Evolutionary conservation across 1,284 basidiomycete genomes (phyloP).

Genomic region (Trichosporon coremiiforme): DNA sequence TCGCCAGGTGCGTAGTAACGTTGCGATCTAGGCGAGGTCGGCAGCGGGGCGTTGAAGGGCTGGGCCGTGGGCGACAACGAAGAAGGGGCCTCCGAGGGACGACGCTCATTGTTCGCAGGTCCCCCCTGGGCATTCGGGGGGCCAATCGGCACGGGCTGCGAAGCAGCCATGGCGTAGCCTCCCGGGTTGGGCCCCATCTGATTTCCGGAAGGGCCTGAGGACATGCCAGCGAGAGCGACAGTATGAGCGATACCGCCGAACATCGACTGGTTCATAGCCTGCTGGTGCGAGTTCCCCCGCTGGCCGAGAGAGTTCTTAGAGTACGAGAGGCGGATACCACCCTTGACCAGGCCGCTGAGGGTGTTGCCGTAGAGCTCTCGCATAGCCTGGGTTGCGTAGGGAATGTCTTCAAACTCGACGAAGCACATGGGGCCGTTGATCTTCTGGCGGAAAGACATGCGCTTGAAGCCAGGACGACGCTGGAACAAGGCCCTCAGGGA

Average conservation of each 20-base stretch:
- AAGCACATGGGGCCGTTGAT: conserved; percentile 97
- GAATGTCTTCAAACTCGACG: conserved; percentile 92
- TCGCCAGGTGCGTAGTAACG: conserved; percentile 35
- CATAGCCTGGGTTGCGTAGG: conserved; percentile 78
- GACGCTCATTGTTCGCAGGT: conserved; percentile 19
- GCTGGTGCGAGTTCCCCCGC: conserved; percentile 48
- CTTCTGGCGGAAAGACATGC: conserved; percentile 93
- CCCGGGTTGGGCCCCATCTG: conserved; percentile 25
- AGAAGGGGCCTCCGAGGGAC: conserved; percentile 30
- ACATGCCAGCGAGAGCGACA: conserved; percentile 51
- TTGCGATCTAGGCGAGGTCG: conserved; percentile 45
- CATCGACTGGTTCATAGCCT: conserved; percentile 39
- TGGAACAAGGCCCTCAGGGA: conserved; percentile 78
- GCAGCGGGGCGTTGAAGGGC: conserved; percentile 47
- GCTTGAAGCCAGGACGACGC: conserved; percentile 77
- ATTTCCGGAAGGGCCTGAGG: conserved; percentile 24
- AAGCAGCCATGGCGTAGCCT: conserved; percentile 22
- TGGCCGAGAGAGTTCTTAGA: conserved; percentile 89
- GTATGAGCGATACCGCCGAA: conserved; percentile 54
- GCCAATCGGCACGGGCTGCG: conserved; percentile 30
- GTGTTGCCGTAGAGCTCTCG: conserved; percentile 89
- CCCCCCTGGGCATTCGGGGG: conserved; percentile 24
- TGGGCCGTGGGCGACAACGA: conserved; percentile 51
- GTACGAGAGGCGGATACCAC: conserved; percentile 91
- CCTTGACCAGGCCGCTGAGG: conserved; percentile 86